Conservation (phyloP, 1,139 yeast genomes). For the Magnusiomyces tetraspermus region DNA sequence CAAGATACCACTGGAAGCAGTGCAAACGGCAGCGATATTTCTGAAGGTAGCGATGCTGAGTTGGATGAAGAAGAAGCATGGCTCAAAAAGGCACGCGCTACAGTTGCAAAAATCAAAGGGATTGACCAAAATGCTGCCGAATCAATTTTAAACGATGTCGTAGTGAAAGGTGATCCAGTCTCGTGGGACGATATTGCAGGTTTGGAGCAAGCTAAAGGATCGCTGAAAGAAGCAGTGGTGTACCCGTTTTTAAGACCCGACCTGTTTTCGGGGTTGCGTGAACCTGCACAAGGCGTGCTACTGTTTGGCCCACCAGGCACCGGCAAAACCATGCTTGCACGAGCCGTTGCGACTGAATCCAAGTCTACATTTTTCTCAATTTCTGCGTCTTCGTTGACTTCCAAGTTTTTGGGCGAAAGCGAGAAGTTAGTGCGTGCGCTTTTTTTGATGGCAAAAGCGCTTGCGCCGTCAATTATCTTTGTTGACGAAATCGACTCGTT, state of each 20-base stretch:
- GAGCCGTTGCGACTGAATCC: constrained; percentile 96
- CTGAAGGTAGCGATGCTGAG: constrained; percentile 6
- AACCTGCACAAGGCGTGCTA: constrained; percentile 94
- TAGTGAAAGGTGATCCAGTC: constrained; percentile 90
- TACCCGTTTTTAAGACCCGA: constrained; percentile 94
- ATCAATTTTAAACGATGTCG: constrained; percentile 84
- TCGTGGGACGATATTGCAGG: constrained; percentile 98
- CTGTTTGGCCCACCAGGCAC: constrained; percentile 98
- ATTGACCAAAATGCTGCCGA: constrained; percentile 47
- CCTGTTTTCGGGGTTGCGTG: constrained; percentile 79
- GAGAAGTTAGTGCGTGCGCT: constrained; percentile 89
- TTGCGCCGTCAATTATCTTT: constrained; percentile 90
- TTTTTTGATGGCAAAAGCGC: constrained; percentile 71
- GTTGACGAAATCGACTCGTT: constrained; percentile 95
- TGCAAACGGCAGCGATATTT: background rate
- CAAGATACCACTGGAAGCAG: constrained; percentile 1
- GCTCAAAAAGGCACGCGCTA: constrained; percentile 18
- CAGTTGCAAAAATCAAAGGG: constrained; percentile 11
- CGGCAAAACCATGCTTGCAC: constrained; percentile 94
- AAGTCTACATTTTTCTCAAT: constrained; percentile 89
- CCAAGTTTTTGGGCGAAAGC: constrained; percentile 81
- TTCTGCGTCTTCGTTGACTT: constrained; percentile 84
- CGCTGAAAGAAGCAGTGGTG: constrained; percentile 91
- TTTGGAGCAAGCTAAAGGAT: constrained; percentile 75
- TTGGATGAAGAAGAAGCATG: constrained; percentile 21